Base-by-base conservation (phyloP, 2,329 filamentous ascomycete species). In the Colletotrichum sublineola region DNA sequence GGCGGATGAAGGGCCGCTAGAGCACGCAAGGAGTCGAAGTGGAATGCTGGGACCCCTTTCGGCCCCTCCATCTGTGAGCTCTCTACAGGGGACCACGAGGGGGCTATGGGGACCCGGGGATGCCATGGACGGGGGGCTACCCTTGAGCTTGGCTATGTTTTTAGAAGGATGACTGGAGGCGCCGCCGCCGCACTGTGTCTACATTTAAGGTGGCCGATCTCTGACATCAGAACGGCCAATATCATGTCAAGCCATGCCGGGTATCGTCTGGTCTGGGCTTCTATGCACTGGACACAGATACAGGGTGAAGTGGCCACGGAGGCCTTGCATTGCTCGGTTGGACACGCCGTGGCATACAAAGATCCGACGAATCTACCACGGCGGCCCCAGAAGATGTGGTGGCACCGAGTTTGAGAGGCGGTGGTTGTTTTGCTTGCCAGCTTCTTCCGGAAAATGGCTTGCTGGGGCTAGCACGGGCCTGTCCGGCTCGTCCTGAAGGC, bases 141-240 rank as follows among this genome's bases (percentile, higher is more conserved):
- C 58, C 20, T 62, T 33, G 29, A 36, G 18, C 50, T 38, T 48
- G 63, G 36, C 18, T 44, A n/a, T 53, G 61, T 63, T 40, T 58
- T 42, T 29, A 33, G 52, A 40, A 40, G 44, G 29, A 8, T n/a
- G 9, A 48, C 33, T 40, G 33, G 42, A 67, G 64, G 33, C 33
- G 36, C 57, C 68, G 36, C 64, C 33, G 36, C 57, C 68, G 36
- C 64, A 63, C 57, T 68, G 68, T 68, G 68, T 52, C 68, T 44
- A 40, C 29, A 67, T 67, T 33, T 52, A 63, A 57, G 61, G 64
- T 71, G 44, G 56, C 68, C 56, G 57, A 68, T 63, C 64, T 68
- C 68, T 63, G 44, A 58, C 50, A 68, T 63, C 42, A 24, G 50
- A 33, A 53, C 48, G 20, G 24, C n/a, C 50, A 29, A 55, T 60